These are phyloP conservation scores for Candida gigantensis DNA, from an alignment of 1,139 yeast genomes.

Conservation along the genomic window DNA sequence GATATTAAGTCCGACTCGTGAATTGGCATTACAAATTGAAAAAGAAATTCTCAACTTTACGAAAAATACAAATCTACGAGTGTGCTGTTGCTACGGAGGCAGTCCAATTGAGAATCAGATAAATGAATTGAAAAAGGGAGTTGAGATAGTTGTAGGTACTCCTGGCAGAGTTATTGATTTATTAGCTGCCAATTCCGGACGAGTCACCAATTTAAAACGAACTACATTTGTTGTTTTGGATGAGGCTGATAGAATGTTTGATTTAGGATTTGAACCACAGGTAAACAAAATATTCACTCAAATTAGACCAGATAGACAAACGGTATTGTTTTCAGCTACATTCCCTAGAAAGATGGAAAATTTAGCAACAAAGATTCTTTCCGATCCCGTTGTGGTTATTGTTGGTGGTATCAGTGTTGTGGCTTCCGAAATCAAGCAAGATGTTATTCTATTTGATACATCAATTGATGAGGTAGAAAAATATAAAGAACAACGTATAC, in stretches of 20 bases:
- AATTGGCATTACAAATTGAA: conserved; percentile 81
- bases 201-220: conserved; percentile 66
- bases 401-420: conserved; percentile 86
- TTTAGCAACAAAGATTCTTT: conserved; percentile 65
- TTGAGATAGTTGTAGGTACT: conserved; percentile 85
- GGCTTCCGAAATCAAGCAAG: conserved; percentile 77
- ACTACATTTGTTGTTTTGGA: conserved; percentile 85
- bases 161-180: conserved; percentile 95
- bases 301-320: conserved; percentile 84
- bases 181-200: conserved; percentile 79
- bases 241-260: conserved; percentile 97
- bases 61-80: conserved; percentile 42
- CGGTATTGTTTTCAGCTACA: conserved; percentile 93
- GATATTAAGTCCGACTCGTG: conserved; percentile 90
- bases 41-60: conserved; percentile 67
- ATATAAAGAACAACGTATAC: conserved; percentile 45
- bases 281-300: conserved; percentile 78
- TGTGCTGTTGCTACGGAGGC: conserved; percentile 94
- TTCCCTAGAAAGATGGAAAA: conserved; percentile 80
- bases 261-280: conserved; percentile 97
- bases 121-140: conserved; percentile 74
- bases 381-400: conserved; percentile 69
- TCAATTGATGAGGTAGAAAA: conserved; percentile 34
- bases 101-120: conserved; percentile 82
- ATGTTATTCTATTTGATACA: conserved; percentile 56